Evolutionary conservation across 1,284 basidiomycete species (phyloP), one percentile per base, ranked within the genome.

Genomic region (Trichosporon inkin): DNA sequence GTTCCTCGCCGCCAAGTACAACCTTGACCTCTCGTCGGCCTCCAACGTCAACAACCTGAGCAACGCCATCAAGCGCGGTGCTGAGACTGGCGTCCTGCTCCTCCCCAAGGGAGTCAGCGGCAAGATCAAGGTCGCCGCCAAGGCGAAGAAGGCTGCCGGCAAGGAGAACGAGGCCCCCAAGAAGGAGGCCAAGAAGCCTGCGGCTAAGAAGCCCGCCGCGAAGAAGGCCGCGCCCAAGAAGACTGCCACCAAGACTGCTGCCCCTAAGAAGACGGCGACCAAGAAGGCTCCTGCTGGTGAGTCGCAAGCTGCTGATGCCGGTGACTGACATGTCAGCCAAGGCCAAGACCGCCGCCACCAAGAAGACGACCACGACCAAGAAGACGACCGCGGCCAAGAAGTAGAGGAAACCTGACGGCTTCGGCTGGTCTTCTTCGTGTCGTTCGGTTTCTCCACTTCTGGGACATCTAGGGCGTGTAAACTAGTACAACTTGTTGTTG

Each of bases 61-160:
- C 71, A 87, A 84, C 73, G 92, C 92, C 61, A 88, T 96, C 76
- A 82, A 84, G 62, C 81, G 83, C 38, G 92, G 92, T 65, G 85
- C 84, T 53, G 88, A 90, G 75, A 91, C 88, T 75, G 85, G 85
- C 57, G 80, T 86, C 68, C 92, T 96, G 73, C 79, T 84, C 55
- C 84, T 94, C 53, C 92, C 92, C 73, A 95, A 94, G 84, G 92
- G 92, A 87, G 71, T 77, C 63, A 78, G 79, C 44, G 92, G 92
- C 56, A 86, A 88, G 69, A 88, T 95, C 63, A 94, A 93, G 80
- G 81, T 85, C 41, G 83, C 88, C 47, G 71, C 80, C 85, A 85
- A 79, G 75, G 66, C 53, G 14, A 55, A 68, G 60, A 67, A 67
- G 56, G 51, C 71, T 63, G 74, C 84, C 74, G 76, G 81, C 77